Evolutionary conservation across 768 basidiomycete genomes (phyloP).

Genomic region (Agaricus subrufescens): DNA sequence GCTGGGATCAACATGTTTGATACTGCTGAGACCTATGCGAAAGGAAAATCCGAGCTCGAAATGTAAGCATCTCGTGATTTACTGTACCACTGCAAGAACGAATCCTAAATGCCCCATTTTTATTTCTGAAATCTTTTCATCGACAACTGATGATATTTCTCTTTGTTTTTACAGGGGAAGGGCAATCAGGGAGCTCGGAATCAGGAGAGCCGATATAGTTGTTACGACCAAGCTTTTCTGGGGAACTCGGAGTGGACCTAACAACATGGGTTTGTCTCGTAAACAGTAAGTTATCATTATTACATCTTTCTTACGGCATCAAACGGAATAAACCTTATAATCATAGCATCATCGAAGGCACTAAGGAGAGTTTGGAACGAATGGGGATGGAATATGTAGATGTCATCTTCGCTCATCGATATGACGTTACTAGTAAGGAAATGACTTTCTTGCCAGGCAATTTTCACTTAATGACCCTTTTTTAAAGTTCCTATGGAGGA

Average conservation of each 20-base stretch:
- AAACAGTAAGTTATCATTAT: slow-evolving; percentile 44
- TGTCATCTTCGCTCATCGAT: slow-evolving; percentile 67
- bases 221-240: slow-evolving; percentile 83
- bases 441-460: not conserved
- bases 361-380: slow-evolving; percentile 59
- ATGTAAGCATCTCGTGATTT: slow-evolving; percentile 39
- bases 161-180: slow-evolving; percentile 43
- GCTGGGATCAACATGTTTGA: slow-evolving; percentile 76
- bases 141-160: not conserved
- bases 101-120: too few species aligned
- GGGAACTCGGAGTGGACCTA: slow-evolving; percentile 57
- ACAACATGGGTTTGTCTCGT: slow-evolving; percentile 50
- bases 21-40: slow-evolving; percentile 60
- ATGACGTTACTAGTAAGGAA: slow-evolving; percentile 45
- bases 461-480: not conserved
- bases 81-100: too few species aligned
- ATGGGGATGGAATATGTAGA: slow-evolving; percentile 75
- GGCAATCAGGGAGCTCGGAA: slow-evolving; percentile 67
- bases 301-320: not conserved
- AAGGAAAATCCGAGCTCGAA: slow-evolving; percentile 68
- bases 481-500: slow-evolving; percentile 63
- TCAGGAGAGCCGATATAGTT: slow-evolving; percentile 63
- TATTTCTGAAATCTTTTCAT: not conserved
- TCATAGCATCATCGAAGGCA: slow-evolving; percentile 68
- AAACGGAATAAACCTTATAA: slow-evolving; percentile 14